Base-by-base conservation (phyloP, 2,329 filamentous ascomycete genomes). In the Aspergillus aculeatinus region DNA sequence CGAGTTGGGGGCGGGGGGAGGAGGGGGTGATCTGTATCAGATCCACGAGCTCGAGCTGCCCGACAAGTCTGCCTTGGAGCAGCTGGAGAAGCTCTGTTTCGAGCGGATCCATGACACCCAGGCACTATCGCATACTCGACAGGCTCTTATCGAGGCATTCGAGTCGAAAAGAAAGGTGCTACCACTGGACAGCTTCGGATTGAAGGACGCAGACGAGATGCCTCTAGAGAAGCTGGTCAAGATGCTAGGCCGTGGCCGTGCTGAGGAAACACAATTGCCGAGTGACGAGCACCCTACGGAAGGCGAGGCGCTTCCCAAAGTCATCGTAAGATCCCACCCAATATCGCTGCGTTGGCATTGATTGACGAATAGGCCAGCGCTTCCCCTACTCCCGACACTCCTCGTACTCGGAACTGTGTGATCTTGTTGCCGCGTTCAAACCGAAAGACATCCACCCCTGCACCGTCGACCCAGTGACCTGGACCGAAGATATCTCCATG, bases 331-430 rank as follows among this genome's bases (percentile, higher is more conserved):
- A 68, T 25, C 23, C 3, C 21, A 4, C 23, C 3, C 21, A 3
- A 5, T n/a, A 4, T 42, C 42, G 14, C 5, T n/a, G 23, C 6
- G 5, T 9, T 31, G 7, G 16, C 11, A 47, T 35, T 42, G 39
- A 44, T 65, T 69, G 51, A 67, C 44, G 11, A 4, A n/a, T 14
- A n/a, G 0, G 16, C 35, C 49, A 78, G 79, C 81, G 78, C 21
- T 97, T 96, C 65, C 91, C 93, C 0, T 97, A 93, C 70, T 94
- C 94, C 0, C 85, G 94, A 1, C 94, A 98, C 74, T 96, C 94
- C 0, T 96, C 91, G 0, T 94, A 95, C 61, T 79, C 81, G 0
- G 94, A 97, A 72, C 82, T 96, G 2, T 89, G 91, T 63, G 77
- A 86, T 56, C 77, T 97, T 0, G 81, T 96, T 1, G 72, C 80